These are phyloP conservation scores for Mycena vulgaris DNA, from an alignment of 768 basidiomycete species.

Conservation along the genomic window DNA sequence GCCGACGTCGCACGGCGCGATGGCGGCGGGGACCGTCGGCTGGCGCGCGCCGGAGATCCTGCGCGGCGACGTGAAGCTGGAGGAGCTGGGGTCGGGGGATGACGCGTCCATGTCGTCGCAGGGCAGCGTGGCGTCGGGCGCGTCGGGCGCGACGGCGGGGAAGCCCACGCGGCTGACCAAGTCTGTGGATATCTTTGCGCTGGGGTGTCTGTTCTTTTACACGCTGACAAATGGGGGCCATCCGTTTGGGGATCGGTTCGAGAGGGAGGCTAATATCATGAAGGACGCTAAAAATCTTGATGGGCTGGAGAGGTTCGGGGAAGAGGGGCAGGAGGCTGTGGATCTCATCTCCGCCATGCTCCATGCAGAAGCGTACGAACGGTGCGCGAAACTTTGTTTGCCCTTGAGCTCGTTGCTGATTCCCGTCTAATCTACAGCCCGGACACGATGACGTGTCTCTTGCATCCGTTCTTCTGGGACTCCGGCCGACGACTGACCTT, in stretches of 20 bases:
- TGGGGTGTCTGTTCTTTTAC: conserved; percentile 97
- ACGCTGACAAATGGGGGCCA: conserved; percentile 91
- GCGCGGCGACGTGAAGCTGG: conserved; percentile 93
- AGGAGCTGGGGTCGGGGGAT: conserved; percentile 73
- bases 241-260: conserved; percentile 94
- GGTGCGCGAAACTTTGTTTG: conserved; percentile 64
- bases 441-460: conserved; percentile 87
- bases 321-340: conserved; percentile 93
- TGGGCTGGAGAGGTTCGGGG: conserved; percentile 85
- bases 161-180: conserved; percentile 87
- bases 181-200: conserved; percentile 95
- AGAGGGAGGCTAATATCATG: conserved; percentile 95
- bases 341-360: conserved; percentile 88
- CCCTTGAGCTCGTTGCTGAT: conserved; percentile 6
- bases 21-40: conserved; percentile 94
- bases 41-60: conserved; percentile 99
- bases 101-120: conserved; percentile 78
- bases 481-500: conserved; percentile 88
- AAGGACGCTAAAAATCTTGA: conserved; percentile 82
- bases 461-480: conserved; percentile 99
- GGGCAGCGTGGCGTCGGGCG: conserved; percentile 67
- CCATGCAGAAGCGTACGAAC: conserved; percentile 76
- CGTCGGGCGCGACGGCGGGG: conserved; percentile 51
- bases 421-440: conserved; percentile 66
- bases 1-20: conserved; percentile 90